Base-by-base conservation (phyloP, 345 rosid genomes). In the Eutrema heterophyllum region DNA sequence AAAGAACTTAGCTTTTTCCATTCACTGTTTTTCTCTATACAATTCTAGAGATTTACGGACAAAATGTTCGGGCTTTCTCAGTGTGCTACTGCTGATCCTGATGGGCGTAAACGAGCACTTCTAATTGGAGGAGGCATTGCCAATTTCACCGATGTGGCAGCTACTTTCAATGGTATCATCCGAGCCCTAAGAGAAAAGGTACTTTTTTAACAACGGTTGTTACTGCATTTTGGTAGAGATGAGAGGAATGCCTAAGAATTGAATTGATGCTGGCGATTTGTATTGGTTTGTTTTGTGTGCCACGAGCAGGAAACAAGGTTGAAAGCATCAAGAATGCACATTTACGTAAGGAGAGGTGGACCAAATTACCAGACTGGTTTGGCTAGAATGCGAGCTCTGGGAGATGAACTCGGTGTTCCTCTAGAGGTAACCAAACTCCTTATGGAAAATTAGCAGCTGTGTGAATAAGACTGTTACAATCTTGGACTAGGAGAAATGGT, bases 121-220 rank as follows among this genome's bases (percentile, higher is more conserved):
- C 82, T 96, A 18, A 84, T 96, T 53, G 99, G 99, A 74, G 99
- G 99, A 10, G 98, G 99, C 69, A 96, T 92, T 38, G 98, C 99
- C 44, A 96, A 96, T 72, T 96, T 96, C 79, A 96, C 98, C 0
- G 98, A 96, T 29, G 99, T 96, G 53, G 98, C 94, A 43, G 89
- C 98, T 71, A 96, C 99, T 29, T 96, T 96, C 78, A 96, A 82
- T 35, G 98, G 98, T 57, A 96, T 96, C 50, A 89, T 95, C 67
- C 81, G 89, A 70, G 98, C 99, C 49, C 72, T 95, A 45, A 90
- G 86, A 62, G 99, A 95, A 76, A 95, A 95, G 91, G 99, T 95
- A 75, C 2, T 75, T 53, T 26, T 51, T 3, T 49, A 15, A 59
- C 48, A 52, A 21, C 33, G 40, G 33, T 59, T 36, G 48, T 21